Conservation (phyloP, 306 rosid species). For the Quercus variabilis region DNA sequence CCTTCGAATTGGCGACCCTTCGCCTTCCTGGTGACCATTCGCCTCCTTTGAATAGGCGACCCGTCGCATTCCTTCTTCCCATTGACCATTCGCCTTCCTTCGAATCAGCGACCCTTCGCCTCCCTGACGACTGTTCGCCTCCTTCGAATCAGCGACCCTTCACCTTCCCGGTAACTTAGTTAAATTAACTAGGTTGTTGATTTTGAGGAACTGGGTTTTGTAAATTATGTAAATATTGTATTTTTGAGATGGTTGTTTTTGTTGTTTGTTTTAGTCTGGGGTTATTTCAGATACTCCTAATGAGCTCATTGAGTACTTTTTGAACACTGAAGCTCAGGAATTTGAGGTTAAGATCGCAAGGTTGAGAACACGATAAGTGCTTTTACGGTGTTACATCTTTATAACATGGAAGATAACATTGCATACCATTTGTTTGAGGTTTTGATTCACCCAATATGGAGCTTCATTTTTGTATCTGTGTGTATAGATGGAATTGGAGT, state of each 20-base stretch:
- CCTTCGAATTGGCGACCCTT: too few relatives aligned
- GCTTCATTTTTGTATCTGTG: background rate
- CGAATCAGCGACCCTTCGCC: too few relatives aligned
- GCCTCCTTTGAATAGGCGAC: too few relatives aligned
- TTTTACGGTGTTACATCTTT: background rate
- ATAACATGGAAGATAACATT: background rate
- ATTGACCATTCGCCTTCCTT: too few relatives aligned
- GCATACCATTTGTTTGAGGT: background rate
- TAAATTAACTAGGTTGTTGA: background rate
- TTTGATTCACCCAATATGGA: background rate
- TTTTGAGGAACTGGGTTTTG: background rate
- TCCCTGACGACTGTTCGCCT: too few relatives aligned
- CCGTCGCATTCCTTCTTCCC: too few relatives aligned
- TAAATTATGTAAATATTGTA: background rate
- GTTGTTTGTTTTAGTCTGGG: conserved; percentile 46
- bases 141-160: too few relatives aligned
- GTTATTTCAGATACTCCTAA: conserved; percentile 50
- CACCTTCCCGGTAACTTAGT: conserved; percentile 17
- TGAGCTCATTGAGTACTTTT: conserved; percentile 71
- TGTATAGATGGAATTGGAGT: background rate
- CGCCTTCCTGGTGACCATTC: too few relatives aligned
- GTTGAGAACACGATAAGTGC: conserved; percentile 58
- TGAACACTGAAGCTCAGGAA: conserved; percentile 90
- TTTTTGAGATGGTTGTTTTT: background rate
- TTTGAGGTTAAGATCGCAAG: conserved; percentile 84